Percentiles rank a stretch among this genome's conserved stretches.
phyloP scores from a whole-genome alignment of 2,329 filamentous ascomycete genomes.

The Talaromyces funiculosus region DNA sequence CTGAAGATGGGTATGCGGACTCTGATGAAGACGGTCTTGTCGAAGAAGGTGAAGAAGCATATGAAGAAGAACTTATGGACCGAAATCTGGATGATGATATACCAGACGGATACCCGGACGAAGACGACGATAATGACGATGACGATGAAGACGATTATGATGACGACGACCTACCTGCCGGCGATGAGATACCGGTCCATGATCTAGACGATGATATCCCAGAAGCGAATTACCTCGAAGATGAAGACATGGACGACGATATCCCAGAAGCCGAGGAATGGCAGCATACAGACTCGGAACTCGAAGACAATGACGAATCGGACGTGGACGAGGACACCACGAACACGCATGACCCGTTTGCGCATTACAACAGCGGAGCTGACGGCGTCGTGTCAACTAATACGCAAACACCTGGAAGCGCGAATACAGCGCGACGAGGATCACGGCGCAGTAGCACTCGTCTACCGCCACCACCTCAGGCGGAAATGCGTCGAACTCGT shows the following conservation, averaged over 20 bases:
- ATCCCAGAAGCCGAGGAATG: conserved; percentile 52
- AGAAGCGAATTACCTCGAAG: conserved; percentile 44
- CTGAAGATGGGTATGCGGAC: conserved; percentile 42
- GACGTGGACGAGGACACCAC: conserved; percentile 40
- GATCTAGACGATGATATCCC: conserved; percentile 68
- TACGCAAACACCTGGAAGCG: conserved; percentile 28
- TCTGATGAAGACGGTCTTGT: conserved; percentile 32
- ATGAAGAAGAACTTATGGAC: conserved; percentile 47
- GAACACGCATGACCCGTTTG: conserved; percentile 25
- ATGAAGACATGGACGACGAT: conserved; percentile 42
- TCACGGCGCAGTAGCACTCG: conserved; percentile 12
- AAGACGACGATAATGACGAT: conserved; percentile 40
- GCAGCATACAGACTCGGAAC: conserved; percentile 73
- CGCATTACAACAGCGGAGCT: conserved; percentile 21
- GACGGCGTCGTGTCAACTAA: conserved; percentile 14
- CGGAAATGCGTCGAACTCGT: conserved; percentile 18
- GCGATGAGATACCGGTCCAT: conserved; percentile 56
- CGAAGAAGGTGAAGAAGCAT: conserved; percentile 43
- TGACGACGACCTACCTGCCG: conserved; percentile 49
- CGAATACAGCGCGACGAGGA: conserved; percentile 7
- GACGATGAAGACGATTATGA: conserved; percentile 38
- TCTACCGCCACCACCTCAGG: conserved; percentile 24
- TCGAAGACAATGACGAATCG: conserved; percentile 46
- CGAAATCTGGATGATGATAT: conserved; percentile 68
- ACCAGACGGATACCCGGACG: conserved; percentile 53